Evolutionary conservation across 345 rosid genomes (phyloP).

Genomic region (Conringia planisiliqua): DNA sequence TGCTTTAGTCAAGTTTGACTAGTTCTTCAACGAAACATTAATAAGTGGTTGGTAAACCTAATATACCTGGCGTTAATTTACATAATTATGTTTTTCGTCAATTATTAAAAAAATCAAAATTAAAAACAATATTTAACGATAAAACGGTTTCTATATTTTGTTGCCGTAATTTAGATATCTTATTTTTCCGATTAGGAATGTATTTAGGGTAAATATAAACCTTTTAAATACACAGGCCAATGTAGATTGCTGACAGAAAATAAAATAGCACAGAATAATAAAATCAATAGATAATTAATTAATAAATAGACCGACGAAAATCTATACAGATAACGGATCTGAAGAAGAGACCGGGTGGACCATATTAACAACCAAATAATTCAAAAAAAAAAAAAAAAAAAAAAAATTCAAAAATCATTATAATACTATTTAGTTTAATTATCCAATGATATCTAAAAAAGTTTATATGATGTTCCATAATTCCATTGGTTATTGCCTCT

Average conservation of each 20-base stretch:
- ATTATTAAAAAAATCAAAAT: background rate
- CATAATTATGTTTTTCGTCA: background rate
- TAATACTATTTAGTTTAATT: slow-evolving; percentile 18
- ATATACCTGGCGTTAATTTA: background rate
- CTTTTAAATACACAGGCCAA: background rate
- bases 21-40: background rate
- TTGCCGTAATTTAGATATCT: background rate
- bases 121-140: background rate
- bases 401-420: slow-evolving; percentile 29
- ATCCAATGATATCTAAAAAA: slow-evolving; percentile 23
- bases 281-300: background rate
- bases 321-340: slow-evolving; percentile 24
- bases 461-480: slow-evolving; percentile 12
- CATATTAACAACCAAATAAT: slow-evolving; percentile 27
- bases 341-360: slow-evolving; percentile 34
- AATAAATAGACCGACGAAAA: slow-evolving; percentile 21
- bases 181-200: background rate
- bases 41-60: background rate
- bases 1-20: background rate
- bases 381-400: slow-evolving; percentile 26
- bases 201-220: background rate
- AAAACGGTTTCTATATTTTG: background rate
- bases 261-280: background rate
- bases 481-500: slow-evolving; percentile 36
- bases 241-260: background rate